Conservation (phyloP, 2,329 filamentous ascomycete species). For the Byssochlamys sp. region DNA sequence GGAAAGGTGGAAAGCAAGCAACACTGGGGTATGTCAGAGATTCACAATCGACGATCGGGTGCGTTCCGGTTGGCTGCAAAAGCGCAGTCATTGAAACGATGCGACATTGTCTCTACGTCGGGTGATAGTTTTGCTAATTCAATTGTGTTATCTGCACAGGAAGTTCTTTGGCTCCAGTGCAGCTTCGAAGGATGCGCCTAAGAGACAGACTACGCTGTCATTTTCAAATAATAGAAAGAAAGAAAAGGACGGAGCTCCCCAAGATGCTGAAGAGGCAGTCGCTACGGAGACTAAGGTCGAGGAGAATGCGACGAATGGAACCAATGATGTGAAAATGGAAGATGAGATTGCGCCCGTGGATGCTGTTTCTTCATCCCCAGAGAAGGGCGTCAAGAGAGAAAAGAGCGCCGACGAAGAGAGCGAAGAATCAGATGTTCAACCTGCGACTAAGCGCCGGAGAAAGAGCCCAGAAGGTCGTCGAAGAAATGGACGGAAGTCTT, state of each 20-base stretch:
- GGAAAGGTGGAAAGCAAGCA: slow-evolving; percentile 54
- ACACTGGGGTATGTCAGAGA: slow-evolving; percentile 80
- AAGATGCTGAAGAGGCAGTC: neutral
- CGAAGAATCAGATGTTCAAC: slow-evolving; percentile 50
- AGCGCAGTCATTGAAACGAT: slow-evolving; percentile 1
- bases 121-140: slow-evolving; percentile 1
- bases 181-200: slow-evolving; percentile 44
- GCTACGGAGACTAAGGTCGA: slow-evolving; percentile 1
- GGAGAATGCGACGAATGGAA: slow-evolving; percentile 8
- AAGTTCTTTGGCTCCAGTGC: slow-evolving; percentile 72
- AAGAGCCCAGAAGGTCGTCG: slow-evolving; percentile 18
- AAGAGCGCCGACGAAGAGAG: slow-evolving; percentile 35
- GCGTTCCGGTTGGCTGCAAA: slow-evolving; percentile 27
- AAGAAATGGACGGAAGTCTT: slow-evolving; percentile 18
- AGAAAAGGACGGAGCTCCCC: slow-evolving; percentile 2
- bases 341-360: slow-evolving; percentile 8
- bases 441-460: slow-evolving; percentile 47
- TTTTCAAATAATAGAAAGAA: slow-evolving; percentile 54
- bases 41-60: slow-evolving; percentile 66
- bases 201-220: slow-evolving; percentile 68
- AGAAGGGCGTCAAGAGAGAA: slow-evolving; percentile 28
- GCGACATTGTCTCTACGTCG: neutral
- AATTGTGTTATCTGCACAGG: slow-evolving; percentile 38
- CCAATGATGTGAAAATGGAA: slow-evolving; percentile 6
- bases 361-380: slow-evolving; percentile 7